Evolutionary conservation across 805 yeast genomes (phyloP).

Genomic region (Wickerhamomyces hampshirensis): DNA sequence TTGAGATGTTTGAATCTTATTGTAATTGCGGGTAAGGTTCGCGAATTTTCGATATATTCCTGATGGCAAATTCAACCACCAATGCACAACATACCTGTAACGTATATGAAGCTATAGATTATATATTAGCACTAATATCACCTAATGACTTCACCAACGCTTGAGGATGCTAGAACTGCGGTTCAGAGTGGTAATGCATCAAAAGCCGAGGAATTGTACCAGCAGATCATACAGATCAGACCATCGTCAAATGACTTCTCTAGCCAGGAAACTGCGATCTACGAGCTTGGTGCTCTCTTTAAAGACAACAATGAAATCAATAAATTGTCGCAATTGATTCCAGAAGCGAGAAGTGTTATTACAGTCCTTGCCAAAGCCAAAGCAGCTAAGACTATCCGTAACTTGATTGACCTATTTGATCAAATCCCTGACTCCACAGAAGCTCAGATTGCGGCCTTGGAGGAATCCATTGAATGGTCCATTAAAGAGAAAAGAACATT

Average conservation of each 20-base stretch:
- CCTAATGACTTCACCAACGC: conserved; percentile 21
- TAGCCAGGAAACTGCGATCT: conserved; percentile 34
- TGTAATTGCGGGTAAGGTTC: too few species aligned
- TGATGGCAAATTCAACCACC: too few species aligned
- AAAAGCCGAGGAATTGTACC: conserved; percentile 58
- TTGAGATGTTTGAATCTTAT: too few species aligned
- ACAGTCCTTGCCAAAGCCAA: conserved; percentile 86
- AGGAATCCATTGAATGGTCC: conserved; percentile 86
- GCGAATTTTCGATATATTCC: too few species aligned
- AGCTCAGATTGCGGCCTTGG: conserved; percentile 66
- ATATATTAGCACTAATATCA: neutral
- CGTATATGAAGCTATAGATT: too few species aligned
- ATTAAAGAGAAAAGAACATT: conserved; percentile 77
- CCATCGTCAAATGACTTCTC: conserved; percentile 23
- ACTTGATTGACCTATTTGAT: conserved; percentile 75
- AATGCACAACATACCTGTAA: too few species aligned
- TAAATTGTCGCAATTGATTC: conserved; percentile 57
- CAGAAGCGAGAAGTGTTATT: conserved; percentile 65
- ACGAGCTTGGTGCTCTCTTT: conserved; percentile 73
- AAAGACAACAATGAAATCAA: conserved; percentile 41
- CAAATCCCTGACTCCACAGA: conserved; percentile 56
- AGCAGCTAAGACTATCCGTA: conserved; percentile 84
- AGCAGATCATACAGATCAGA: conserved; percentile 38
- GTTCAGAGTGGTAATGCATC: conserved; percentile 42
- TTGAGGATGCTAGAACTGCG: conserved; percentile 61